phyloP scores from a whole-genome alignment of 352 stramenopile genomes.

The Globisporangium nagaii region DNA sequence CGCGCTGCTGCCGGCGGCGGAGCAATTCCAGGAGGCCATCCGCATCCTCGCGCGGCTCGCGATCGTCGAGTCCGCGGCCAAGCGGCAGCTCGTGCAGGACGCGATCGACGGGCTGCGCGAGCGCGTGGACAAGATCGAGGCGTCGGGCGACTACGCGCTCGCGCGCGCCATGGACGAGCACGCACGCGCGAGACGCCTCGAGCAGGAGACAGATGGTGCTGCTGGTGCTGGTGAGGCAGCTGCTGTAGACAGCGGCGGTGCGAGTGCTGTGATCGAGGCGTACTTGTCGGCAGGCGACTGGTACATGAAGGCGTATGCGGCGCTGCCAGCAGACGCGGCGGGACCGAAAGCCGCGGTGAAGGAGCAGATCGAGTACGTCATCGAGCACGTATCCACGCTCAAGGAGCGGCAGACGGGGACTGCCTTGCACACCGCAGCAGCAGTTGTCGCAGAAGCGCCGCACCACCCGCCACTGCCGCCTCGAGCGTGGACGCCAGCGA shows the following conservation, averaged over 20 bases:
- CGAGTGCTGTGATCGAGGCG: conserved; percentile 22
- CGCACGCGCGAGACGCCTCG: conserved; percentile 13
- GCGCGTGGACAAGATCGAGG: conserved; percentile 36
- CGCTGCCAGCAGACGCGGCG: conserved; percentile 24
- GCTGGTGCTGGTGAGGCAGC: not conserved
- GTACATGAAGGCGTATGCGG: conserved; percentile 65
- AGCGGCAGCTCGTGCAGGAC: conserved; percentile 50
- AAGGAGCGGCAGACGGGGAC: conserved; percentile 23
- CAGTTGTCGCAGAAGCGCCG: not conserved
- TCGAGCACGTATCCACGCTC: conserved; percentile 52
- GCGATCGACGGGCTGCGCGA: conserved; percentile 49
- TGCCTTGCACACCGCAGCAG: not conserved
- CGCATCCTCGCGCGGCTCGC: conserved; percentile 59
- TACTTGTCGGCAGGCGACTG: conserved; percentile 53
- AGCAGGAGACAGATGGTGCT: conserved; percentile 5
- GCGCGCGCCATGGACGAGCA: conserved; percentile 29
- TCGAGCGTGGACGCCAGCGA: not conserved
- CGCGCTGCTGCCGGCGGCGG: conserved; percentile 18
- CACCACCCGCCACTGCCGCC: not conserved
- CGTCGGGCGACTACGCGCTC: conserved; percentile 27
- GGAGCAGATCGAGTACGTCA: conserved; percentile 75
- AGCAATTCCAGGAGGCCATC: conserved; percentile 48
- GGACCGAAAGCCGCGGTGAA: conserved; percentile 31
- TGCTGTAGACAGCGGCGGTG: not conserved
- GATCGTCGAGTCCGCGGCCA: conserved; percentile 67